Evolutionary conservation across 208 protist genomes (phyloP).

Genomic region (Leptomonas seymouri): DNA sequence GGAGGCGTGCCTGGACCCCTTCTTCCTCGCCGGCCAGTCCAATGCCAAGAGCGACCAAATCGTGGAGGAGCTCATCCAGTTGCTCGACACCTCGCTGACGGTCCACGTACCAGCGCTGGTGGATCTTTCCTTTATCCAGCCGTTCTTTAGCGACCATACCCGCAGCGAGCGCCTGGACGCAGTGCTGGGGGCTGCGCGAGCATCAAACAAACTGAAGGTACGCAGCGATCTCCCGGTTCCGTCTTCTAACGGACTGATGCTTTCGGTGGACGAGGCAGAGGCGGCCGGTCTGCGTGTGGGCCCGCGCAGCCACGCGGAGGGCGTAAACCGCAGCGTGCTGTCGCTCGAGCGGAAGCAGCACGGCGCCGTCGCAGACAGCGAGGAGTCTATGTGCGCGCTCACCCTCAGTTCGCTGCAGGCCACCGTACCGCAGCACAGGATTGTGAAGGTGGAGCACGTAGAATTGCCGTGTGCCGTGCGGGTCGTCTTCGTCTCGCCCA

Average conservation of each 20-base stretch:
- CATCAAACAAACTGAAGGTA: conserved; percentile 23
- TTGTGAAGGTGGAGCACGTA: not conserved
- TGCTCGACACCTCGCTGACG: conserved; percentile 22
- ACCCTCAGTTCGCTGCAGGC: conserved; percentile 10
- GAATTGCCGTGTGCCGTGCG: not conserved
- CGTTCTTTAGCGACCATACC: conserved; percentile 15
- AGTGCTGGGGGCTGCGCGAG: conserved; percentile 11
- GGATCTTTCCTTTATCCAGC: conserved; percentile 15
- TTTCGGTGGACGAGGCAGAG: conserved; percentile 25
- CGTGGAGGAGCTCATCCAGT: conserved; percentile 14
- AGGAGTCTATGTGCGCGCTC: not conserved
- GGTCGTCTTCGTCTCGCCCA: conserved; percentile 11
- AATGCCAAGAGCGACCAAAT: conserved; percentile 19
- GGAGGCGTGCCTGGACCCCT: conserved; percentile 23
- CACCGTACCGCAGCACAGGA: conserved; percentile 9
- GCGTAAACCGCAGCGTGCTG: not conserved
- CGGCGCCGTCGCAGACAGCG: not conserved
- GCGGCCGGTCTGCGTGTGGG: conserved; percentile 26
- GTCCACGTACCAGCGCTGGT: conserved; percentile 15
- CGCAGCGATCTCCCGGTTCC: conserved; percentile 27
- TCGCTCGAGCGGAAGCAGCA: conserved; percentile 8
- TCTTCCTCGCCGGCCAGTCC: conserved; percentile 18
- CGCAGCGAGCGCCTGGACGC: conserved; percentile 26
- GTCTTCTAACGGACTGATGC: conserved; percentile 11
- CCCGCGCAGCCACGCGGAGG: conserved; percentile 24